Evolutionary conservation across 768 basidiomycete species (phyloP).

Genomic region (Boletus reticuloceps): DNA sequence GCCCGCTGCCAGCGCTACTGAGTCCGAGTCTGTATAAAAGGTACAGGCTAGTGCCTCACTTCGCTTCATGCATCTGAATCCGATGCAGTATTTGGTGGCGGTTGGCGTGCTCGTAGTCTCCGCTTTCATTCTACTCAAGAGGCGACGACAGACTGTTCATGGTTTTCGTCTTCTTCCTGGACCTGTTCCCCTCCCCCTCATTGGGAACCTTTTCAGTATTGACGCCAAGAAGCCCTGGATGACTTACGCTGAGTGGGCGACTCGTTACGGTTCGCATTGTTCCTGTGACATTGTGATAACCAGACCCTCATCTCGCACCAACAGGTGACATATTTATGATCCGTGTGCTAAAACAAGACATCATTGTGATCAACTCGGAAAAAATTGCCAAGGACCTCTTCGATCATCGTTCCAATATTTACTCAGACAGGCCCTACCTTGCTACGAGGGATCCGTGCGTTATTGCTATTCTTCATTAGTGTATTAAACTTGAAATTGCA

Average conservation of each 20-base stretch:
- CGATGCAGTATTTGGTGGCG: background rate
- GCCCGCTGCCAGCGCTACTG: too few relatives aligned
- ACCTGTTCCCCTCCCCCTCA: slow-evolving; percentile 12
- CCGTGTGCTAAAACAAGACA: slow-evolving; percentile 19
- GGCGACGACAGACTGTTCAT: background rate
- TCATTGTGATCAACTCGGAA: slow-evolving; percentile 25
- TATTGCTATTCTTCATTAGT: too few relatives aligned
- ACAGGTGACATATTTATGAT: slow-evolving; percentile 22
- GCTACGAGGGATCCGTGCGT: slow-evolving; percentile 16
- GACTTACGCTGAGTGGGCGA: slow-evolving; percentile 19
- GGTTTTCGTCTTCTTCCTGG: slow-evolving; percentile 15
- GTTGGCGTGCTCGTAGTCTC: background rate
- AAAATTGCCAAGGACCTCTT: slow-evolving; percentile 28
- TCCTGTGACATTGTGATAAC: background rate
- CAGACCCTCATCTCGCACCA: background rate
- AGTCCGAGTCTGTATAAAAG: background rate
- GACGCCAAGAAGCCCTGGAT: slow-evolving; percentile 17
- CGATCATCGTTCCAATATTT: slow-evolving; percentile 24
- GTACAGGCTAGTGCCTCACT: background rate
- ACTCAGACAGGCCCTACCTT: slow-evolving; percentile 25
- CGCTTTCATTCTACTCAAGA: background rate
- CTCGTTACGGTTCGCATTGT: slow-evolving; percentile 13
- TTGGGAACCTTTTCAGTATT: slow-evolving; percentile 18
- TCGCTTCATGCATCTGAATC: background rate
- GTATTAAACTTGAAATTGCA: background rate